Evolutionary conservation across 148 eudicot genomes (phyloP).

Genomic region (Rhododendron vialii): DNA sequence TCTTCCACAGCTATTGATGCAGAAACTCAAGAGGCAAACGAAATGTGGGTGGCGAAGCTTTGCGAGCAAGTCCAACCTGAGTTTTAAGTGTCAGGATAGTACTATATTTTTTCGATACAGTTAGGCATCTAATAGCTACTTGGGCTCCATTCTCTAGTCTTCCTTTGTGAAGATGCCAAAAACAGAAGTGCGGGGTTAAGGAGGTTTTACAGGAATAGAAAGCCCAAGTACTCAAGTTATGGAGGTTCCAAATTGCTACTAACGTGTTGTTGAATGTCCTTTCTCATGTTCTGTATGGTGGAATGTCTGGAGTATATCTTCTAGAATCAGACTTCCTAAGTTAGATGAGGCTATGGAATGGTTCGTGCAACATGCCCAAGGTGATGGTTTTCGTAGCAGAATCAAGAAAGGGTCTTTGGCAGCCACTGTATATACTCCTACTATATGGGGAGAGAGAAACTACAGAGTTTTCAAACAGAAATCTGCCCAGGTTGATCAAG

Average conservation of each 20-base stretch:
- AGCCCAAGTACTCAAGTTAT: neutral
- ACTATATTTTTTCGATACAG: slow-evolving; percentile 37
- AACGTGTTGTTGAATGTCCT: neutral
- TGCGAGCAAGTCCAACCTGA: slow-evolving; percentile 62
- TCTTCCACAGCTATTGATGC: slow-evolving; percentile 38
- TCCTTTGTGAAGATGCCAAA: slow-evolving; percentile 53
- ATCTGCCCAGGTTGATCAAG: too few species aligned
- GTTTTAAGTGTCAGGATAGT: slow-evolving; percentile 56
- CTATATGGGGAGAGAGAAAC: too few species aligned
- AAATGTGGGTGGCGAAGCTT: slow-evolving; percentile 62
- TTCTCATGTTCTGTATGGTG: too few species aligned
- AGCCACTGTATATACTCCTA: too few species aligned
- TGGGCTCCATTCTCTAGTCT: slow-evolving; percentile 48
- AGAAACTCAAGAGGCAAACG: slow-evolving; percentile 65
- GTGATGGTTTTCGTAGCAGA: too few species aligned
- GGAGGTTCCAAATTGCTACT: neutral
- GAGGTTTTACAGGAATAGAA: neutral
- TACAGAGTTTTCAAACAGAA: too few species aligned
- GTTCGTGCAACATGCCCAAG: neutral
- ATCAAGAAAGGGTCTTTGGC: too few species aligned
- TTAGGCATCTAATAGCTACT: slow-evolving; percentile 58
- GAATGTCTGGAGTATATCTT: too few species aligned
- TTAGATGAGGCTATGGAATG: too few species aligned
- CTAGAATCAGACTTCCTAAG: too few species aligned
- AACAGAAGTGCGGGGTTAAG: neutral